Evolutionary conservation across 148 eudicot genomes (phyloP), one percentile per base, ranked within the genome.

Genomic region (Rhododendron vialii): DNA sequence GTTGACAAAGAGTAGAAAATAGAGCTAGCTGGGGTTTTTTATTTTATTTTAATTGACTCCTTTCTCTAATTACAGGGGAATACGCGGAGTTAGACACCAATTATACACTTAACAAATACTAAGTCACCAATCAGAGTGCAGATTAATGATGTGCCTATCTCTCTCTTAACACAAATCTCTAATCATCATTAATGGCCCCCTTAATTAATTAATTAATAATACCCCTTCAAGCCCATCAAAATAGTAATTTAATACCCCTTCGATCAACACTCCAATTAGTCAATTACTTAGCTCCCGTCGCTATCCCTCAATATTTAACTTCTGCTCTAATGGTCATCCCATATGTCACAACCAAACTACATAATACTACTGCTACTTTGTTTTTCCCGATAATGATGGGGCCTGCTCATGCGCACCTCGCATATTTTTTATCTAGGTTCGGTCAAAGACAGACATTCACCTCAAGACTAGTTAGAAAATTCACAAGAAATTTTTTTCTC

Each of bases 11-110:
- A 26, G 35, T 11, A 26, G 75, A 69, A 69, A 69, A 24, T 11
- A 3, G 75, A 28, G 71, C 10, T 65, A 18, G 71, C 24, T 17
- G n/a, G 63, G 71, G 30, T 26, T 2, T 35, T 35, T 35, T 35
- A 35, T 36, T 36, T 57, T 18, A 11, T 26, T 26, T 67, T 30
- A 30, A 30, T 30, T 12, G 74, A 67, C 17, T 35, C 13, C 3
- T 38, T 38, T 38, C 43, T 67, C 73, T n/a, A 8, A n/a, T 65
- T 41, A 26, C 28, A 65, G 73, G 73, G 30, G 14, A 65, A 26
- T 26, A 69, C 75, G 75, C 75, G 75, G 75, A 28, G 75, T 69
- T 69, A 67, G 74, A 67, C 74, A 67, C 61, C 61, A 55, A 55
- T 55, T 3, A 36, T 55, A 5, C 61, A 63, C 8, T 63, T 63